Evolutionary conservation across 2,329 filamentous ascomycete species (phyloP).

Genomic region (Dactylellina sp.): DNA sequence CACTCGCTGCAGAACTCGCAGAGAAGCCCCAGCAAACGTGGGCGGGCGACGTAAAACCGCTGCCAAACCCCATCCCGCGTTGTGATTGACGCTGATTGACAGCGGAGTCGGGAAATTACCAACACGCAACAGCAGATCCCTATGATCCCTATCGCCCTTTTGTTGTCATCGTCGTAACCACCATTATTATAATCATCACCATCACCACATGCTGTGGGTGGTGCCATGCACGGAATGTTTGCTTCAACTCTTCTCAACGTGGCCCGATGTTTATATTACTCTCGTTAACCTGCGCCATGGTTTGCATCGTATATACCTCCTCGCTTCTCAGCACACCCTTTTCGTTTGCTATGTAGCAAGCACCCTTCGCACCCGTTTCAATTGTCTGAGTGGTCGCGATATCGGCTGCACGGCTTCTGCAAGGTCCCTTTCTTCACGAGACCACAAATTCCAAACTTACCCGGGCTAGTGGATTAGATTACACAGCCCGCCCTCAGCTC

Average conservation of each 20-base stretch:
- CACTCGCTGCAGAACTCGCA: neutral
- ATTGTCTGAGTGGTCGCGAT: conserved; percentile 19
- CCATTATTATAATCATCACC: no score
- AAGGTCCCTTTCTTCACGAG: conserved; percentile 16
- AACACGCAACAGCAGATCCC: conserved; percentile 7
- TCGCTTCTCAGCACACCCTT: no score
- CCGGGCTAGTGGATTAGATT: conserved; percentile 16
- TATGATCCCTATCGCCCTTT: no score
- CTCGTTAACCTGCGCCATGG: conserved; percentile 50
- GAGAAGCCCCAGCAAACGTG: neutral
- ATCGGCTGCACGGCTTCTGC: conserved; percentile 43
- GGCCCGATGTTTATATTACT: neutral
- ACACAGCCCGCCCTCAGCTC: conserved; percentile 8
- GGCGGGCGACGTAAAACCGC: conserved; percentile 4
- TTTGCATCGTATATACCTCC: conserved; percentile 44
- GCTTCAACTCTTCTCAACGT: neutral
- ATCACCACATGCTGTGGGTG: neutral
- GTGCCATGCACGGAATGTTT: neutral
- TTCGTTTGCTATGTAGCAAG: neutral
- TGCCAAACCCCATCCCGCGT: conserved; percentile 5
- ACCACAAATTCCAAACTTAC: neutral
- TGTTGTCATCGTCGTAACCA: no score
- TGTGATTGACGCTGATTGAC: conserved; percentile 27
- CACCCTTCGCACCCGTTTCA: neutral
- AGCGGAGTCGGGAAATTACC: conserved; percentile 26